These are phyloP conservation scores for Globomyces pollinis-pini DNA, from an alignment of 192 early-diverging fungal species.

Conservation along the genomic window DNA sequence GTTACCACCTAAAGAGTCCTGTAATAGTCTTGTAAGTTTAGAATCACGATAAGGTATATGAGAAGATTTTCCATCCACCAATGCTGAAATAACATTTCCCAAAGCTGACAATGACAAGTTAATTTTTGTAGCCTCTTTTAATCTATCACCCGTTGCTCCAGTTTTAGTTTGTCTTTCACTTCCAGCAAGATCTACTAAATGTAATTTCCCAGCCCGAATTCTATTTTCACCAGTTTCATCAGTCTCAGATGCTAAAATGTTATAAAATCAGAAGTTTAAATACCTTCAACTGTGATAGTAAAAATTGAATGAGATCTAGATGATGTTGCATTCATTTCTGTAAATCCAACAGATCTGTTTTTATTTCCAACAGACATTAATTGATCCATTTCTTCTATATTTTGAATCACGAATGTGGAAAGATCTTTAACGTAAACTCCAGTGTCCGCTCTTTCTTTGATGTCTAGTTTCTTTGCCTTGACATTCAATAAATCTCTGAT, in stretches of 20 bases:
- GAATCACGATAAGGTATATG: conserved; percentile 62
- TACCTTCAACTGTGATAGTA: conserved; percentile 59
- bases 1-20: conserved; percentile 60
- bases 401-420: conserved; percentile 52
- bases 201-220: conserved; percentile 55
- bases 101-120: conserved; percentile 54
- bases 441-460: conserved; percentile 54
- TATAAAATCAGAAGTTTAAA: no score
- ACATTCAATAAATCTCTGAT: conserved; percentile 80
- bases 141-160: conserved; percentile 48
- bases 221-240: conserved; percentile 32
- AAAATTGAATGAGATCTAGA: conserved; percentile 59
- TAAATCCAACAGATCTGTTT: conserved; percentile 62
- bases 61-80: conserved; percentile 56
- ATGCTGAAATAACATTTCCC: conserved; percentile 57
- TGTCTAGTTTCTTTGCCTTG: conserved; percentile 45
- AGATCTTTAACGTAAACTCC: conserved; percentile 61
- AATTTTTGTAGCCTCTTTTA: conserved; percentile 64
- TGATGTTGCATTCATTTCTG: conserved; percentile 76
- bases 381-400: conserved; percentile 55
- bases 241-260: conserved; percentile 39
- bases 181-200: conserved; percentile 59
- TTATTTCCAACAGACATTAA: conserved; percentile 59
- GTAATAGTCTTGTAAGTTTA: conserved; percentile 55
- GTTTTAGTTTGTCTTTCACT: conserved; percentile 56